These are phyloP conservation scores for Sporothrix luriei DNA, from an alignment of 2,329 filamentous ascomycete genomes.

Conservation along the genomic window DNA sequence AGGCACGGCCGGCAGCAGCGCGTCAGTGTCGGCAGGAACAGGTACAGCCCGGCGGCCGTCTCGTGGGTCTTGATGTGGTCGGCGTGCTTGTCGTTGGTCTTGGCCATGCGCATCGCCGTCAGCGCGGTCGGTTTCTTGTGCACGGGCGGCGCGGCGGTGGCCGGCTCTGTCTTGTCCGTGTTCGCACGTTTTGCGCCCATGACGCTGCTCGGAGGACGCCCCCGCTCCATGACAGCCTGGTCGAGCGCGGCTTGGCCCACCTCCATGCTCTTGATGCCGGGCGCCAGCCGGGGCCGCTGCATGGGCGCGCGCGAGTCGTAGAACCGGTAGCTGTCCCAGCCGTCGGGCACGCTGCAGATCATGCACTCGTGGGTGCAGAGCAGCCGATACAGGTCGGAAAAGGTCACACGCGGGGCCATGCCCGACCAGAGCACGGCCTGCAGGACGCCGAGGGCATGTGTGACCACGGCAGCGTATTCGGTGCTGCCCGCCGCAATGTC, in stretches of 20 bases:
- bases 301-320: slow-evolving; percentile 30
- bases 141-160: not conserved
- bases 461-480: slow-evolving; percentile 6
- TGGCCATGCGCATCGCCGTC: not conserved
- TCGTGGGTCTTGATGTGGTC: not conserved
- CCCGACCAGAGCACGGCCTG: slow-evolving; percentile 26
- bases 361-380: slow-evolving; percentile 30
- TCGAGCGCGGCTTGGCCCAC: slow-evolving; percentile 2
- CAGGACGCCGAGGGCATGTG: slow-evolving; percentile 20
- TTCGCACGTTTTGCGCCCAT: not conserved
- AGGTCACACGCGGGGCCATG: slow-evolving; percentile 18
- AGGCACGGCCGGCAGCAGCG: slow-evolving; percentile 31
- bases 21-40: slow-evolving; percentile 31
- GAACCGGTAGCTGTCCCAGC: slow-evolving; percentile 15
- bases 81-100: not conserved
- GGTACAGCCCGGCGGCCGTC: slow-evolving; percentile 14
- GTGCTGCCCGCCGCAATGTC: not conserved
- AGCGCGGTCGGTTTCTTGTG: not conserved
- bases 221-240: not conserved
- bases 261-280: slow-evolving; percentile 17
- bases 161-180: not conserved
- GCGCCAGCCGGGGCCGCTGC: slow-evolving; percentile 10
- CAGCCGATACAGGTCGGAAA: slow-evolving; percentile 11
- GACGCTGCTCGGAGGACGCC: not conserved
- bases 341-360: slow-evolving; percentile 25